Conservation (phyloP, 2,329 filamentous ascomycete genomes). For the Cytospora paraplurivora region DNA sequence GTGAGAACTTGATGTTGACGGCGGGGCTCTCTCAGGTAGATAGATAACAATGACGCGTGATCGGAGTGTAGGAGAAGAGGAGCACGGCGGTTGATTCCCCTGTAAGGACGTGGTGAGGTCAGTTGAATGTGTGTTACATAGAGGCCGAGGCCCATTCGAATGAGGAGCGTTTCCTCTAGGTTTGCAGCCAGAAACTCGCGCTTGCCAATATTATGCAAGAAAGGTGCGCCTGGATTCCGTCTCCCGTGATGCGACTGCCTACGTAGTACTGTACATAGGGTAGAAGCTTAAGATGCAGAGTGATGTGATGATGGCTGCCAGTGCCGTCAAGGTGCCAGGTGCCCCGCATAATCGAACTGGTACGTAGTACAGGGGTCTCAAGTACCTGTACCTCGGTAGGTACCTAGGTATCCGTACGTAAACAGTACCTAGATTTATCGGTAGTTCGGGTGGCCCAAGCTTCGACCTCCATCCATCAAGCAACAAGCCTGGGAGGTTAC, state of each 20-base stretch:
- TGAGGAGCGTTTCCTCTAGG: neutral
- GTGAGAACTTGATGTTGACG: neutral
- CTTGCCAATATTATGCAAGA: neutral
- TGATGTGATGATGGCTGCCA: slow-evolving; percentile 2
- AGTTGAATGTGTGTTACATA: neutral
- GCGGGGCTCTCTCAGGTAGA: neutral
- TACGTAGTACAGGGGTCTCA: neutral
- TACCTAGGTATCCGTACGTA: too few relatives aligned
- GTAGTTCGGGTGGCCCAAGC: neutral
- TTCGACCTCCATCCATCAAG: neutral
- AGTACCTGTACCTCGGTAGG: neutral
- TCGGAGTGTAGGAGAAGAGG: neutral
- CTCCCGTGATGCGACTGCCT: neutral
- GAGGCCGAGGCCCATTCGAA: neutral
- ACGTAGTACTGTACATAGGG: neutral
- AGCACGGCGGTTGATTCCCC: neutral
- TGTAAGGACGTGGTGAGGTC: neutral
- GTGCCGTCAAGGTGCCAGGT: neutral
- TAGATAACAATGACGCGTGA: slow-evolving; percentile 13
- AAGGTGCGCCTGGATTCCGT: neutral
- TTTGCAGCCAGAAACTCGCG: neutral
- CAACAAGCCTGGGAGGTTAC: neutral
- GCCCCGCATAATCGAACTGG: neutral
- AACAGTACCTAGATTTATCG: neutral
- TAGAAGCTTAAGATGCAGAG: neutral